Evolutionary conservation across 2,329 filamentous ascomycete genomes (phyloP), one percentile per base, ranked within the genome.

Genomic region (Colletotrichum abscissum): DNA sequence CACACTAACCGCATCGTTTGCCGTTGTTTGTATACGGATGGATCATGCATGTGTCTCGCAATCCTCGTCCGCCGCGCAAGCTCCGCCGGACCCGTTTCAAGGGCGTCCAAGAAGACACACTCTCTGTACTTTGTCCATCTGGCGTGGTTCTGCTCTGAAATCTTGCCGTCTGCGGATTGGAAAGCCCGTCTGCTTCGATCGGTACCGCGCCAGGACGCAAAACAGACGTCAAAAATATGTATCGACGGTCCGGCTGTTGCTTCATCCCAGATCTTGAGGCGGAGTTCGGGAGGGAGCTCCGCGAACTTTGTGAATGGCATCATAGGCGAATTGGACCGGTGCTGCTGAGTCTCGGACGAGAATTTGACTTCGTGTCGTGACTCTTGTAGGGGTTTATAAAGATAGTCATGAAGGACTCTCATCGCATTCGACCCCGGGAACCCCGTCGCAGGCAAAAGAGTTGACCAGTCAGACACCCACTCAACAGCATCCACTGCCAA

Each of bases 161-260:
- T 64, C 6, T 28, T 22, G 1, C 66, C 66, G 6, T 70, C 24
- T 4, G 35, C 49, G 46, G 60, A 57, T 16, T 59, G 60, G 14
- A 74, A 69, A 5, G 56, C 60, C 26, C 70, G 65, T 33, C 35
- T 66, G 30, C 63, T 68, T 14, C 72, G 62, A 12, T 42, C 63
- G 0, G 24, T 35, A 22, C 70, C 67, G 7, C 72, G 68, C 74
- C 77, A 76, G 3, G 77, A 78, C 6, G 79, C 76, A 60, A 76
- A 80, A 30, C 77, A 80, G 4, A 80, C 76, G 33, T 80, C 78
- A 9, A 80, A 78, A 24, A 80, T 28, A 28, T 80, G 78, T 75
- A 80, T 79, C 7, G 77, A 75, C 12, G 78, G 74, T 0, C 74
- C 76, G 1, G 72, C 33, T 2, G n/a, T 22, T 5, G 73, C 73